Evolutionary conservation across 331 rosid species (phyloP).

Genomic region (Rhamnella rubrinervis): DNA sequence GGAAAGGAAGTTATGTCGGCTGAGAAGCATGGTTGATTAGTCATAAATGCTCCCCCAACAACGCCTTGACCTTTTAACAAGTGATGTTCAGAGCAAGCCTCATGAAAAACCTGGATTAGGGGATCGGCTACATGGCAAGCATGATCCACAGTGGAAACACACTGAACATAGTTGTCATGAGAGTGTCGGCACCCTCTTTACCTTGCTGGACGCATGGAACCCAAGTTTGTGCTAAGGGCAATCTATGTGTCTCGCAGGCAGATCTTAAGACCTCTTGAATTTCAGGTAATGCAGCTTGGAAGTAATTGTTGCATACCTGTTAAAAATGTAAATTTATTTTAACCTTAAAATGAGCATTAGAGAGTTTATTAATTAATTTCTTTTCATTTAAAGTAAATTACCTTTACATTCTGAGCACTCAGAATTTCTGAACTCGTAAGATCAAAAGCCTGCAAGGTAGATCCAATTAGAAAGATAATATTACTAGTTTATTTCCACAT

Average conservation of each 20-base stretch:
- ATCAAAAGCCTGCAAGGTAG: conserved; percentile 76
- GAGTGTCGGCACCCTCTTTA: conserved; percentile 79
- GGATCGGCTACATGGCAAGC: conserved; percentile 82
- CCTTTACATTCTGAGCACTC: conserved; percentile 52
- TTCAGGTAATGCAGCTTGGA: conserved; percentile 68
- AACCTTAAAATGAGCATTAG: conserved; percentile 17
- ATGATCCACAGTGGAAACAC: conserved; percentile 85
- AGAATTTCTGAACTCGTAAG: conserved; percentile 60
- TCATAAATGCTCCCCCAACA: conserved; percentile 77
- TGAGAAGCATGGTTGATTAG: conserved; percentile 84
- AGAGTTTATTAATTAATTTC: conserved; percentile 14
- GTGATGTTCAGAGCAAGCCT: conserved; percentile 98
- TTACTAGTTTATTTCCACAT: conserved; percentile 10
- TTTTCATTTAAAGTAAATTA: conserved; percentile 27
- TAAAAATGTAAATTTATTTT: conserved; percentile 19
- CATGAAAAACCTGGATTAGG: conserved; percentile 53
- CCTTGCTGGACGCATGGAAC: conserved; percentile 74
- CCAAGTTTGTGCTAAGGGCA: conserved; percentile 98
- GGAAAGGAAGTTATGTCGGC: conserved; percentile 57
- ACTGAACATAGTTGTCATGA: conserved; percentile 60
- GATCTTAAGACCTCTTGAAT: conserved; percentile 63
- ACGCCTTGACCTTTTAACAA: conserved; percentile 91
- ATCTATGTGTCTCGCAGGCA: conserved; percentile 78
- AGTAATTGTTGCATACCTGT: conserved; percentile 53
- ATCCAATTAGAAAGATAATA: conserved; percentile 28